A percentile compares a stretch with the other conserved stretches of the same genome.
Evolutionary conservation across 2,329 filamentous ascomycete species (phyloP).

Genomic region (Ascochyta pisi): DNA sequence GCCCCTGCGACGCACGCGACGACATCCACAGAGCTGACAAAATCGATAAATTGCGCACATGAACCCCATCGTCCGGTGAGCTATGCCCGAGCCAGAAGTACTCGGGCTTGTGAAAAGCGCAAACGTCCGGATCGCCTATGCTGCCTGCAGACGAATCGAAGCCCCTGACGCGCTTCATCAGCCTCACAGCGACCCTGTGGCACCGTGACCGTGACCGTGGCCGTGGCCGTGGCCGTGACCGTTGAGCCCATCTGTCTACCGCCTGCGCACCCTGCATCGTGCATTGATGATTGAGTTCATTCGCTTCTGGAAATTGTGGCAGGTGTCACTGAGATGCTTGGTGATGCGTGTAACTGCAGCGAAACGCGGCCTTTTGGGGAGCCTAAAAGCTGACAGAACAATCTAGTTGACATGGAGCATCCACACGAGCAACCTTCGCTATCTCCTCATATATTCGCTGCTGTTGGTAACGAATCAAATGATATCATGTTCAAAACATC

Average conservation of each 20-base stretch:
- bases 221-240: background rate
- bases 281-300: slow-evolving; percentile 1
- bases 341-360: slow-evolving; percentile 4
- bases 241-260: background rate
- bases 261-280: background rate
- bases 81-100: slow-evolving; percentile 6
- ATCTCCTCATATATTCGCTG: background rate
- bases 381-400: background rate
- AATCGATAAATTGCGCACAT: slow-evolving; percentile 15
- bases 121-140: slow-evolving; percentile 1
- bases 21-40: background rate
- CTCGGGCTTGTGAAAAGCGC: slow-evolving; percentile 3
- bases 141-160: background rate
- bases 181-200: slow-evolving; percentile 1
- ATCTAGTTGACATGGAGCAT: background rate
- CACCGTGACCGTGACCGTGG: background rate
- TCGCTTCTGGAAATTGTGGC: slow-evolving; percentile 10
- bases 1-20: slow-evolving; percentile 8
- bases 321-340: slow-evolving; percentile 15
- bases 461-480: too few relatives aligned
- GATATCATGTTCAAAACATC: background rate
- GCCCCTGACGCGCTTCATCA: background rate
- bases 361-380: background rate
- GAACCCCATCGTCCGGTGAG: slow-evolving; percentile 9
- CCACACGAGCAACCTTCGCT: background rate